Evolutionary conservation across 2,329 filamentous ascomycete genomes (phyloP), one percentile per base, ranked within the genome.

Genomic region (Aspergillus sclerotialis): DNA sequence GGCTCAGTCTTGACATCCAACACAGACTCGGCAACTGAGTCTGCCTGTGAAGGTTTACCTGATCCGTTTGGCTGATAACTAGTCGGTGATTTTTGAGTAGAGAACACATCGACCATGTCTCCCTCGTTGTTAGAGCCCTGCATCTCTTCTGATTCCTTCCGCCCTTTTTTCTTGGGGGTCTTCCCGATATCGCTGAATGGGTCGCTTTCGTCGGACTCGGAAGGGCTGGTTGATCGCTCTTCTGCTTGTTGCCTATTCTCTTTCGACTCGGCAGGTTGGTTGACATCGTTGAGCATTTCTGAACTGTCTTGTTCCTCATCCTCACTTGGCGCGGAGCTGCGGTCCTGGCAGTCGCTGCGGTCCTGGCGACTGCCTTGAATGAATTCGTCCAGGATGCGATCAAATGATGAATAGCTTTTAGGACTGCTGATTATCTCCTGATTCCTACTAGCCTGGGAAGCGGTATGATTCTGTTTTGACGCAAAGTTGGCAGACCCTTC

Each of bases 401-500:
- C 23, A 8, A 27, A 33, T 9, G 21, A 26, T 8, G n/a, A 6
- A 23, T 26, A 26, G 7, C 21, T 33, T 6, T 15, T n/a, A 18
- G 21, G 23, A 17, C 21, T 33, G 23, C 31, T 33, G 11, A 33
- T 24, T 7, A 24, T 4, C 13, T 27, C 26, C 26, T n/a, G n/a
- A n/a, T n/a, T n/a, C n/a, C n/a, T n/a, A n/a, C n/a, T n/a, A n/a
- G n/a, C n/a, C n/a, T n/a, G n/a, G n/a, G n/a, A n/a, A n/a, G n/a
- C n/a, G n/a, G n/a, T n/a, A n/a, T n/a, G n/a, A n/a, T 24, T 24
- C 23, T 24, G 23, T n/a, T 24, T 24, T 24, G 4, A 24, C n/a
- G n/a, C n/a, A n/a, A n/a, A n/a, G n/a, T n/a, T n/a, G n/a, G n/a
- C n/a, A n/a, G n/a, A n/a, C n/a, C n/a, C n/a, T n/a, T n/a, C n/a